phyloP scores from a whole-genome alignment of 108 stramenopile genomes.

The Pseudonitzschia multistriata region DNA sequence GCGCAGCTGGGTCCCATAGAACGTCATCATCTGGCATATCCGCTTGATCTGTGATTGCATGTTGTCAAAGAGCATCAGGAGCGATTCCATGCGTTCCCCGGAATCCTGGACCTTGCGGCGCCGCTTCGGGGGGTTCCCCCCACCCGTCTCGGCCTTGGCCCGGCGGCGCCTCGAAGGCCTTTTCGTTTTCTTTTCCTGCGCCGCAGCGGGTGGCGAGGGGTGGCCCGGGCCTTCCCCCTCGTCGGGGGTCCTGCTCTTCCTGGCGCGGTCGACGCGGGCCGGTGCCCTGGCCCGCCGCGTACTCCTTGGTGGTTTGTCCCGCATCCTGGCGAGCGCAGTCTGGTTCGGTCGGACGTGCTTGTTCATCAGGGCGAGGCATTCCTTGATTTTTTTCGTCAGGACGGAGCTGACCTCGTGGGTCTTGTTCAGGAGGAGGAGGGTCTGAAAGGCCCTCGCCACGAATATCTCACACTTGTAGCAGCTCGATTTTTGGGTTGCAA shows the following conservation, averaged over 20 bases:
- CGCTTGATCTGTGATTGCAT: slow-evolving; percentile 3
- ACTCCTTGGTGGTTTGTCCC: not conserved
- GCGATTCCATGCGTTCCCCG: slow-evolving; percentile 2
- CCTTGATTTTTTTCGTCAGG: slow-evolving; percentile 7
- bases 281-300: not conserved
- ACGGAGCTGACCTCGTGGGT: not conserved
- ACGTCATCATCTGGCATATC: slow-evolving; percentile 6
- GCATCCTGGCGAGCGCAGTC: not conserved
- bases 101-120: slow-evolving; percentile 6
- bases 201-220: slow-evolving; percentile 4
- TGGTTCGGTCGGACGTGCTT: slow-evolving; percentile 4
- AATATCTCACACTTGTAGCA: slow-evolving; percentile 40
- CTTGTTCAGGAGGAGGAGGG: slow-evolving; percentile 1
- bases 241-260: not conserved
- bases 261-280: not conserved
- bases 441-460: slow-evolving; percentile 25
- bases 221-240: slow-evolving; percentile 12
- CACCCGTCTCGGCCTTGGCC: not conserved
- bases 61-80: not conserved
- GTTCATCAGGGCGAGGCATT: slow-evolving; percentile 1
- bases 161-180: not conserved
- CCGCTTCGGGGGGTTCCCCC: not conserved
- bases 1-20: not conserved
- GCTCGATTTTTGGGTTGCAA: not conserved
- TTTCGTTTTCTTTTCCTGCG: not conserved